These are phyloP conservation scores for Sporothrix brunneoviolacea DNA, from an alignment of 2,329 filamentous ascomycete species.

Conservation along the genomic window DNA sequence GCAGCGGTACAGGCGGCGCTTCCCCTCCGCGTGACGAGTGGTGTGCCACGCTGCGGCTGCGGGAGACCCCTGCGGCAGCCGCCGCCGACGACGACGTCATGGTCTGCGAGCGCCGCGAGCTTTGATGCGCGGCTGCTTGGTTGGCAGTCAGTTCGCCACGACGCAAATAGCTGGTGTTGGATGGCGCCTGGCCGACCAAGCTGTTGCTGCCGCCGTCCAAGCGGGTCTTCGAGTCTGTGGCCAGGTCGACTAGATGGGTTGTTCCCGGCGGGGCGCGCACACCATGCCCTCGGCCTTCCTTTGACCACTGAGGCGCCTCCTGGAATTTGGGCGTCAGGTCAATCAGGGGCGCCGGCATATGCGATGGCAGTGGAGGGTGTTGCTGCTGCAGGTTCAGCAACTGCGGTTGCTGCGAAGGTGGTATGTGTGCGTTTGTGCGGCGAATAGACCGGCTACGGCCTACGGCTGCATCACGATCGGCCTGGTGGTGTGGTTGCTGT, in stretches of 20 bases:
- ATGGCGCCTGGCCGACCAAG: not conserved
- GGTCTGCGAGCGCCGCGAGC: slow-evolving; percentile 9
- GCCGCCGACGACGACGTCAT: slow-evolving; percentile 17
- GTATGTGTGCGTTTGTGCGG: not conserved
- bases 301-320: slow-evolving; percentile 54
- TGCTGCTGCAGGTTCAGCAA: not conserved
- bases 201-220: not conserved
- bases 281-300: slow-evolving; percentile 45
- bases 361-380: not conserved
- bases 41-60: slow-evolving; percentile 11
- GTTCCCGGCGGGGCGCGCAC: slow-evolving; percentile 35
- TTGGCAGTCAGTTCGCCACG: no score
- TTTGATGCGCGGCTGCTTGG: not conserved
- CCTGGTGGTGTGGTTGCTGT: slow-evolving; percentile 19
- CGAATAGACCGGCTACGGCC: slow-evolving; percentile 9
- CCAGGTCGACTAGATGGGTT: slow-evolving; percentile 42
- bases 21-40: not conserved
- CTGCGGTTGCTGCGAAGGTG: not conserved
- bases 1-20: slow-evolving; percentile 14
- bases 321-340: slow-evolving; percentile 60
- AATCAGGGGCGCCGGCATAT: slow-evolving; percentile 52
- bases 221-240: slow-evolving; percentile 23
- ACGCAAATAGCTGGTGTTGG: slow-evolving; percentile 2
- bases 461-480: no score
- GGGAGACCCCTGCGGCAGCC: slow-evolving; percentile 4